Evolutionary conservation across 306 rosid species (phyloP), one percentile per base, ranked within the genome.

Genomic region (Amphicarpaea edgeworthii): DNA sequence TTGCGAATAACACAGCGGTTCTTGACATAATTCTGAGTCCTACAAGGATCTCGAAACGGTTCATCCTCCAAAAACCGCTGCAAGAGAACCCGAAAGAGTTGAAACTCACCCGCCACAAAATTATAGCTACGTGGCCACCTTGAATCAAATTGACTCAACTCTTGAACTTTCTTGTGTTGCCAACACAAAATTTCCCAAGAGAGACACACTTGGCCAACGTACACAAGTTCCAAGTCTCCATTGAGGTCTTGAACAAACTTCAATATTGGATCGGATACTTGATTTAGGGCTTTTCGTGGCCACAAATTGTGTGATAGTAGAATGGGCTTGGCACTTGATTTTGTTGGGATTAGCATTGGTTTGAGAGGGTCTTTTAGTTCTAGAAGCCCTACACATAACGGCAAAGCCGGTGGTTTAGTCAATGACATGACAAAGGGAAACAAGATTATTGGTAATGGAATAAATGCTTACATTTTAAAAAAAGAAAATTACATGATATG

Each of bases 181-280:
- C 97, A 93, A 53, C 85, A 93, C 24, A 93, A 83, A 30, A 93
- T 83, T 57, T 93, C 97, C 97, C 97, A 93, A 0, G 97, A 88
- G 58, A 93, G 90, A 59, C 97, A 93, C 83, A 85, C 64, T 30
- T 93, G 97, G 0, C 93, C 97, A 14, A 93, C 91, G 45, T 93
- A 93, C 8, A 90, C 93, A 83, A 83, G 77, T 81, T 93, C 97
- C 82, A 88, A 65, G 43, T 93, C 93, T 65, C 78, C 42, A 30
- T 86, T 80, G 49, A 91, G 55, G 50, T 89, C 97, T 55, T 79
- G 68, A 2, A 84, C 79, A 73, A 86, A 86, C 69, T 77, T 85
- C 55, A 49, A 14, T 84, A 76, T 45, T 34, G 87, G 84, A 26
- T 88, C 90, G 16, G 76, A 81, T 37, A 23, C 54, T 19, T 51